phyloP scores from a whole-genome alignment of 1,139 yeast genomes.

The Debaryomyces nepalensis region DNA sequence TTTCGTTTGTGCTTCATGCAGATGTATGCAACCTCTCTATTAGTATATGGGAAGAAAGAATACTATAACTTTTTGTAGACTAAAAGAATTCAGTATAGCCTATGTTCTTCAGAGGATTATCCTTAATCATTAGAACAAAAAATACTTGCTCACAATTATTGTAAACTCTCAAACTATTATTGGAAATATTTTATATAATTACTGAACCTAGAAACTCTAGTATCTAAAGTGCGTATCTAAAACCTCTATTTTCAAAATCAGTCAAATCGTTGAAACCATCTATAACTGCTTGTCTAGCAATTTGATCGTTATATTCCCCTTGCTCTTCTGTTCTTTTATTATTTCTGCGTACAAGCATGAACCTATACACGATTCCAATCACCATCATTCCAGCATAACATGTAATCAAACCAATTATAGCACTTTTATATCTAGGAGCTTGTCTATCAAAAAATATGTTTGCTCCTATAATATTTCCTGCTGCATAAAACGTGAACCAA shows the following conservation, averaged over 20 bases:
- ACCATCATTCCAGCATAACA: constrained; percentile 33
- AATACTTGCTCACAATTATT: no score
- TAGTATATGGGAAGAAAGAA: no score
- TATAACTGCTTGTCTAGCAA: constrained; percentile 30
- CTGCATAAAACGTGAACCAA: constrained; percentile 35
- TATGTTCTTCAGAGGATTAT: no score
- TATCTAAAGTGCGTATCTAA: constrained; percentile 28
- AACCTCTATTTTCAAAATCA: constrained; percentile 37
- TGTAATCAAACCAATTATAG: constrained; percentile 32
- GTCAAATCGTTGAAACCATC: constrained; percentile 41
- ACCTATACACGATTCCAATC: constrained; percentile 26
- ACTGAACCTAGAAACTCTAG: background rate
- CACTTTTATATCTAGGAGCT: constrained; percentile 35
- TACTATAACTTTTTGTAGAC: no score
- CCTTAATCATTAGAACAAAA: no score
- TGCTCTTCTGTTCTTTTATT: constrained; percentile 25
- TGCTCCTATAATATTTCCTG: constrained; percentile 37
- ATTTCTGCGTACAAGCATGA: constrained; percentile 29
- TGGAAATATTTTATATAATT: no score
- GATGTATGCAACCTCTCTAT: no score
- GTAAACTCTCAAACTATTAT: no score
- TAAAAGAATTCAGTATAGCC: no score
- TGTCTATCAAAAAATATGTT: constrained; percentile 33
- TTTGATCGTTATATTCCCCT: constrained; percentile 31
- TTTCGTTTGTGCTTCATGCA: no score